Conservation (phyloP, 257 asterid genomes). For the Ophiorrhiza pumila region DNA sequence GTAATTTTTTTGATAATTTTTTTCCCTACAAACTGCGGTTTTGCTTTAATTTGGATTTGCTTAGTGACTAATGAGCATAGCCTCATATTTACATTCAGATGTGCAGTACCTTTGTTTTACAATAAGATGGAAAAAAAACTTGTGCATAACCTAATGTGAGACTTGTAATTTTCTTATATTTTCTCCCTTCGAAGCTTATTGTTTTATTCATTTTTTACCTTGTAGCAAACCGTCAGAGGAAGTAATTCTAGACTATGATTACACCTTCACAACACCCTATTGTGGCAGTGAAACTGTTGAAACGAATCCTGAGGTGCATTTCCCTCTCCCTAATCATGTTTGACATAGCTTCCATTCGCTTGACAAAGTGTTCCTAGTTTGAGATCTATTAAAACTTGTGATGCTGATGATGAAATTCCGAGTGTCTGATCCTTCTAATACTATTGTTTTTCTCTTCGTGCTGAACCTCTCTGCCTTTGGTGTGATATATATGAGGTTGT, state of each 20-base stretch:
- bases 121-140: neutral
- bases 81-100: neutral
- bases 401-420: neutral
- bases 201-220: conserved; percentile 22
- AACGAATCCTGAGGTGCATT: conserved; percentile 54
- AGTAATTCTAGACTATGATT: conserved; percentile 92
- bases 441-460: neutral
- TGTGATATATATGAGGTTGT: neutral
- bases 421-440: neutral
- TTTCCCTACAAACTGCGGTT: neutral
- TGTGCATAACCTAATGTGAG: neutral
- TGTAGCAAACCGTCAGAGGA: conserved; percentile 82
- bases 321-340: neutral
- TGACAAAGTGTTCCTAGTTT: neutral
- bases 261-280: conserved; percentile 96
- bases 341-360: conserved; percentile 1
- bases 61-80: neutral
- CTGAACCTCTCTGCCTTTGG: neutral
- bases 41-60: neutral
- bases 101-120: neutral
- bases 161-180: neutral
- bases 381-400: neutral
- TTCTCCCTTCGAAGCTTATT: conserved; percentile 5
- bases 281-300: conserved; percentile 63
- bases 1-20: too few species aligned